These are phyloP conservation scores for Aureococcus anophagefferens DNA, from an alignment of 108 stramenopile genomes.

Conservation along the genomic window DNA sequence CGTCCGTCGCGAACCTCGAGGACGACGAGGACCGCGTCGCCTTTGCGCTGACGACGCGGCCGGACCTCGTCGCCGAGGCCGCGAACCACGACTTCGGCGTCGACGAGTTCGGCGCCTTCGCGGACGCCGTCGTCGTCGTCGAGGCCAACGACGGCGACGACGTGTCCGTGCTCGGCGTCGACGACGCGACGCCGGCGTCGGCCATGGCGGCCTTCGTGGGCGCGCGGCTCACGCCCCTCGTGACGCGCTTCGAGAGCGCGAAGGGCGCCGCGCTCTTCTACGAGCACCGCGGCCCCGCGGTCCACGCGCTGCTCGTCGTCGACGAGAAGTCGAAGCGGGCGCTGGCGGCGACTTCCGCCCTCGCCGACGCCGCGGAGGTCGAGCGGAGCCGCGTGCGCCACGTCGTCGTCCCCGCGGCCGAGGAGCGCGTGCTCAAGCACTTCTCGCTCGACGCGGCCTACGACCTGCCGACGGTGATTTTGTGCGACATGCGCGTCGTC, in stretches of 20 bases:
- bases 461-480: neutral
- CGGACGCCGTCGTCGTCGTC: too few species aligned
- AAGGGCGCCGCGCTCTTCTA: neutral
- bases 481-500: too few species aligned
- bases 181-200: neutral
- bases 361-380: neutral
- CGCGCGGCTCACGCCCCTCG: neutral
- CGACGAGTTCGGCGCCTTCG: too few species aligned
- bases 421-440: neutral
- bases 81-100: too few species aligned
- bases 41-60: neutral
- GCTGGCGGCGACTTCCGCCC: neutral
- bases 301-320: neutral
- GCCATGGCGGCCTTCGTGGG: neutral
- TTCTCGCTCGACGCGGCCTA: neutral
- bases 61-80: neutral
- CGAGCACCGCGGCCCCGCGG: neutral
- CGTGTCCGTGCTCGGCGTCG: neutral
- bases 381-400: neutral
- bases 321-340: neutral
- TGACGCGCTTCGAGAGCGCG: neutral
- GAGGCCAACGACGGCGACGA: neutral
- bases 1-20: neutral
- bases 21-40: neutral
- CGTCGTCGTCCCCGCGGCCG: neutral